Percentiles rank a stretch among this genome's conserved stretches.
Conservation (phyloP, 2,329 filamentous ascomycete species). For the Ambrosiella beaveri region DNA sequence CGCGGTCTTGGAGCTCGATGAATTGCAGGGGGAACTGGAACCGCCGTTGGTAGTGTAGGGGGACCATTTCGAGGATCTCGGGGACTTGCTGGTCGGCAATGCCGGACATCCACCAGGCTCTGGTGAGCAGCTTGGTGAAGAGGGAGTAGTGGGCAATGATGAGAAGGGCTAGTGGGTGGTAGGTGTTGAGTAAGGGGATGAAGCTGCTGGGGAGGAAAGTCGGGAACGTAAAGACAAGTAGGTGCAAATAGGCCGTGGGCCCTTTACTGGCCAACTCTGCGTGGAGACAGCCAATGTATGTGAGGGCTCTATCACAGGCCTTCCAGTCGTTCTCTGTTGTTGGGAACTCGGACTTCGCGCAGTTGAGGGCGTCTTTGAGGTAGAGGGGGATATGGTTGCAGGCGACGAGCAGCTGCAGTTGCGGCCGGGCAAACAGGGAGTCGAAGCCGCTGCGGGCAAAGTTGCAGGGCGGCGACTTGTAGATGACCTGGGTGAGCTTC, state of each 20-base stretch:
- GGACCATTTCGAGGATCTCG: slow-evolving; percentile 20
- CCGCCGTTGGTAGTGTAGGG: not conserved
- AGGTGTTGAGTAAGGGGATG: slow-evolving; percentile 5
- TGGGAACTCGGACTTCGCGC: slow-evolving; percentile 20
- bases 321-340: not conserved
- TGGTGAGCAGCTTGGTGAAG: slow-evolving; percentile 28
- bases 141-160: slow-evolving; percentile 35
- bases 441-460: slow-evolving; percentile 27
- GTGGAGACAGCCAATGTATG: slow-evolving; percentile 35
- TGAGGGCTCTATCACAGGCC: slow-evolving; percentile 25
- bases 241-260: slow-evolving; percentile 26
- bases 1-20: not conserved
- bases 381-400: slow-evolving; percentile 27
- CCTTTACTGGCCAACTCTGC: slow-evolving; percentile 26
- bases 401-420: slow-evolving; percentile 28
- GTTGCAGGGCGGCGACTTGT: slow-evolving; percentile 20
- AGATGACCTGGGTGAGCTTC: slow-evolving; percentile 32
- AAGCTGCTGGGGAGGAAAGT: slow-evolving; percentile 27
- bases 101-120: slow-evolving; percentile 33
- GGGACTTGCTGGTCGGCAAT: slow-evolving; percentile 29
- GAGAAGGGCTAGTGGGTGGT: slow-evolving; percentile 29
- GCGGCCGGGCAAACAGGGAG: slow-evolving; percentile 31
- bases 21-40: not conserved
- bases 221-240: slow-evolving; percentile 36
- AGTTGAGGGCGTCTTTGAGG: slow-evolving; percentile 33